Conservation (phyloP, 495 filamentous ascomycete genomes). For the Apiosordaria backusii region DNA sequence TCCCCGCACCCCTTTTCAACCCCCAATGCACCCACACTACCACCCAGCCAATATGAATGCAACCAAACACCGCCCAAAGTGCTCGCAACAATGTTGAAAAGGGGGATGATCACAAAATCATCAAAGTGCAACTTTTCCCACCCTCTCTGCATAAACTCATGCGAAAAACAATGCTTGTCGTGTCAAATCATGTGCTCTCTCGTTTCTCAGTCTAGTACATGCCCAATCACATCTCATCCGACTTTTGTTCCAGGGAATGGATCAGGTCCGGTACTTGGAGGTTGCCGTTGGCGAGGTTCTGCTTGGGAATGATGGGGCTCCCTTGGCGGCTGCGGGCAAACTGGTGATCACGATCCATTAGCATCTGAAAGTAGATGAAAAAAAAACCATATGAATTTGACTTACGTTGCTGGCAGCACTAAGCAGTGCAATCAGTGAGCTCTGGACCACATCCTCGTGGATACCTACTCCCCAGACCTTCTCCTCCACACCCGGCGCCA, state of each 20-base stretch:
- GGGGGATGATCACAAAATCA: background rate
- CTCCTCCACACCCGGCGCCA: slow-evolving; percentile 60
- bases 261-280: slow-evolving; percentile 35
- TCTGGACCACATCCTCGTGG: slow-evolving; percentile 91
- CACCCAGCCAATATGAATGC: background rate
- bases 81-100: background rate
- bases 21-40: background rate
- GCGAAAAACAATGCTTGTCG: background rate
- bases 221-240: slow-evolving; percentile 43
- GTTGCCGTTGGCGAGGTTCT: slow-evolving; percentile 32
- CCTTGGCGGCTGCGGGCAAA: slow-evolving; percentile 55
- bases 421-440: slow-evolving; percentile 83
- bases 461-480: slow-evolving; percentile 95
- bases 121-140: slow-evolving; percentile 7
- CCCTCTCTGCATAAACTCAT: background rate
- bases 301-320: slow-evolving; percentile 52
- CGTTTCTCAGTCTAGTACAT: background rate
- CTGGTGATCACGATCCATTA: slow-evolving; percentile 32
- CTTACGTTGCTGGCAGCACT: slow-evolving; percentile 85
- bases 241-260: slow-evolving; percentile 43
- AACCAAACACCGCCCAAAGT: background rate
- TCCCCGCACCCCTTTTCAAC: background rate
- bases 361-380: background rate
- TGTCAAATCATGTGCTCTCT: background rate
- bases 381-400: slow-evolving; percentile 15